Base-by-base conservation (phyloP, 148 eudicot genomes). In the Rhododendron ovatum region DNA sequence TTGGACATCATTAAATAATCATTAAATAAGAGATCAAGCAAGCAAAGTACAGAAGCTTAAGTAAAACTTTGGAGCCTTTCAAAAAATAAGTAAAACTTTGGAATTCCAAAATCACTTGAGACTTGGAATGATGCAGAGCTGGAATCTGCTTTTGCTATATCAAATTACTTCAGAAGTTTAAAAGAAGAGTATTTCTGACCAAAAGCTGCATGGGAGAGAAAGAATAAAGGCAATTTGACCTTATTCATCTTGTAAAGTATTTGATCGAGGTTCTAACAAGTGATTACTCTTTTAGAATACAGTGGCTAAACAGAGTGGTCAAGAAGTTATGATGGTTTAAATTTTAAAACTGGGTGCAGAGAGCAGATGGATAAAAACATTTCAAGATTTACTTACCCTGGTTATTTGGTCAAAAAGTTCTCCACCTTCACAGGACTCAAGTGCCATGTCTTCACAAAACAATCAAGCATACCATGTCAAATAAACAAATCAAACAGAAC, bases 371-470 rank as follows among this genome's bases (percentile, higher is more conserved):
- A 41, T 77, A 79, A 26, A n/a, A 63, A 43, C 43, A 5, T 81
- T 84, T 39, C 14, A 3, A 48, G 82, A 85, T 20, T 81, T 67
- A 85, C 98, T 91, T 89, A 97, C 99, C 98, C 99, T 93, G 84
- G 95, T 93, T 86, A 97, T 97, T 90, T 97, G 99, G 88, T 97
- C 99, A 87, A 97, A 97, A 87, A 97, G 98, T 88, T 97, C 99
- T 80, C 99, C 99, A 35, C 98, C 99, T 90, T 97, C 98, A 88
- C 99, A 97, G 20, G 98, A 93, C 90, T 97, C 99, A 47, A 97
- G 98, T 51, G 96, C 99, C 98, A 97, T 97, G 87, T 97, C 99
- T 97, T 84, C 91, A 95, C 30, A 83, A 86, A 65, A 51, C 28
- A 85, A 83, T 48, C 57, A 47, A 78, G 87, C 63, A 39, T 30